Percentiles rank a stretch among this genome's conserved stretches.
Evolutionary conservation across 352 stramenopile genomes (phyloP).

Genomic region (Pythium brachiatum): DNA sequence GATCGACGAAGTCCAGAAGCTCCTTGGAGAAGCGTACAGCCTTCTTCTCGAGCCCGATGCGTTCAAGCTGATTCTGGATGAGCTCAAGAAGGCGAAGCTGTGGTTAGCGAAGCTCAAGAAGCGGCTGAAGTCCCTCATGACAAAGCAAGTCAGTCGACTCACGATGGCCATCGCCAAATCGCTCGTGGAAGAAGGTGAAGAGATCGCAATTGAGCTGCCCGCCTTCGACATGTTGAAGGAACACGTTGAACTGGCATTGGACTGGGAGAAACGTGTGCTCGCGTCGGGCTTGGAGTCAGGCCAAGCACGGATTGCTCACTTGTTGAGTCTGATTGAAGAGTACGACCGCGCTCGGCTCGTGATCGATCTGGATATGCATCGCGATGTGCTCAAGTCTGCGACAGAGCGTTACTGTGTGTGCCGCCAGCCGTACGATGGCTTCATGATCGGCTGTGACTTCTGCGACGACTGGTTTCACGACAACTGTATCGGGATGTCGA

Average conservation of each 20-base stretch:
- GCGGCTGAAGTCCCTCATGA: slow-evolving; percentile 64
- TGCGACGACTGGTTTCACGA: slow-evolving; percentile 91
- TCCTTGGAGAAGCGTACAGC: slow-evolving; percentile 55
- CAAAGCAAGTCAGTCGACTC: slow-evolving; percentile 63
- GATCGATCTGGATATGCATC: slow-evolving; percentile 87
- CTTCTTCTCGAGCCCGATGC: slow-evolving; percentile 72
- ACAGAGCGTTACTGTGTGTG: slow-evolving; percentile 91
- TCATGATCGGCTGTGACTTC: slow-evolving; percentile 89
- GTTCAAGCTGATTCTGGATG: slow-evolving; percentile 76
- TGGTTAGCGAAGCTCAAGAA: slow-evolving; percentile 88
- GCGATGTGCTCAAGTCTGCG: slow-evolving; percentile 89
- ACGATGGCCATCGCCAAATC: slow-evolving; percentile 54
- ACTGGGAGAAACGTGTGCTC: slow-evolving; percentile 80
- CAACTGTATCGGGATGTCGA: slow-evolving; percentile 88
- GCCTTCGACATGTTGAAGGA: slow-evolving; percentile 81
- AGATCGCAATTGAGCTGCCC: slow-evolving; percentile 70
- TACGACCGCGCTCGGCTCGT: slow-evolving; percentile 74
- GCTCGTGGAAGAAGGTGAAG: slow-evolving; percentile 79
- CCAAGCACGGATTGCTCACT: slow-evolving; percentile 65
- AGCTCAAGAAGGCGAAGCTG: slow-evolving; percentile 74
- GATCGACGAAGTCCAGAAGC: slow-evolving; percentile 48
- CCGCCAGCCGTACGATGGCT: slow-evolving; percentile 84
- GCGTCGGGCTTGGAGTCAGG: slow-evolving; percentile 75
- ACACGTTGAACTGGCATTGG: slow-evolving; percentile 67
- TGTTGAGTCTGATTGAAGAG: slow-evolving; percentile 73